phyloP scores from a whole-genome alignment of 768 basidiomycete species.

The Termitomyces heimii region DNA sequence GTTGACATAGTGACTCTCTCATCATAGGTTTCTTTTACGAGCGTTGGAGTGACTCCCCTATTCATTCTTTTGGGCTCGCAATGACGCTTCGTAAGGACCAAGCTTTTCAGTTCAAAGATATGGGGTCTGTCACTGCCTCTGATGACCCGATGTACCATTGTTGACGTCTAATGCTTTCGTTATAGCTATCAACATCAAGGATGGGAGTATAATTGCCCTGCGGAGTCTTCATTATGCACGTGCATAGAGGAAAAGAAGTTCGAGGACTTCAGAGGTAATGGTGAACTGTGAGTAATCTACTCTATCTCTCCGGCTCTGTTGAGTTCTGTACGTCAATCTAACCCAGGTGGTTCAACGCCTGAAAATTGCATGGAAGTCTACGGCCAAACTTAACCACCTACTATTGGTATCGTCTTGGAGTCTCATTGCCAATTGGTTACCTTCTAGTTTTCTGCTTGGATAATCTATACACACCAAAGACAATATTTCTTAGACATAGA shows the following conservation, averaged over 20 bases:
- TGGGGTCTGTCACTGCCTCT: constrained; percentile 13
- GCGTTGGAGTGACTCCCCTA: constrained; percentile 23
- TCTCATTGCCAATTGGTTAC: not conserved
- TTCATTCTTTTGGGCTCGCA: constrained; percentile 22
- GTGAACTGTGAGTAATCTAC: constrained; percentile 4
- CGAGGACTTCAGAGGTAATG: constrained; percentile 8
- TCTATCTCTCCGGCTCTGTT: not conserved
- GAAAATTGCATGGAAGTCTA: not conserved
- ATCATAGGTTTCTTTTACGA: constrained; percentile 24
- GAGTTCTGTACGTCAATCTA: not conserved
- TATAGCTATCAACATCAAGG: constrained; percentile 22
- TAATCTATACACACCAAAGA: not conserved
- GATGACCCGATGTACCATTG: not conserved
- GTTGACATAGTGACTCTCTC: not conserved
- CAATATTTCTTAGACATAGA: not conserved
- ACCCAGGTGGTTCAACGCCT: constrained; percentile 5
- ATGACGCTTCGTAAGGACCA: constrained; percentile 24
- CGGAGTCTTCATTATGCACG: constrained; percentile 16
- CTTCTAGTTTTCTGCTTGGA: not conserved
- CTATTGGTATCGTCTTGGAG: not conserved
- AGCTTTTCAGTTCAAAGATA: constrained; percentile 20
- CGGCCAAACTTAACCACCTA: constrained; percentile 6
- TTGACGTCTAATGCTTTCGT: not conserved
- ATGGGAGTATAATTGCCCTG: constrained; percentile 20
- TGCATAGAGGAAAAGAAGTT: constrained; percentile 16